Evolutionary conservation across 371 early-diverging fungal species (phyloP).

Genomic region (Mortierella sp.): DNA sequence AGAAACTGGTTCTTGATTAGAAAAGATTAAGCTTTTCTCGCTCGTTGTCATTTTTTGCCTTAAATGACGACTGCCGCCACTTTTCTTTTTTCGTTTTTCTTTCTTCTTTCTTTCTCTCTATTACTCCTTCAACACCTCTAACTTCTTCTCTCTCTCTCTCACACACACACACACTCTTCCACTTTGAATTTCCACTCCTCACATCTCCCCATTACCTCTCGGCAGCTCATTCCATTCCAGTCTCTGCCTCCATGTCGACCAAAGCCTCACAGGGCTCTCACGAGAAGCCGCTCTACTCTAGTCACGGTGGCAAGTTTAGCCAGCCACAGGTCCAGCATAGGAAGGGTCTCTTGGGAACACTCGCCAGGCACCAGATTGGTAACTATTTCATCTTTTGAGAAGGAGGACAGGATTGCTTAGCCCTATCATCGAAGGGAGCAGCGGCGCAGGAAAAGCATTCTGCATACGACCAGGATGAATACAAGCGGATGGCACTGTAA

Average conservation of each 20-base stretch:
- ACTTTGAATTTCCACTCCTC: neutral
- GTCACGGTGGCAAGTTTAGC: neutral
- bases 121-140: neutral
- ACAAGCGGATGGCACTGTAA: neutral
- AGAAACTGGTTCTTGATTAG: too few relatives aligned
- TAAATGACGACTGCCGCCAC: too few relatives aligned
- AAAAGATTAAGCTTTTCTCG: too few relatives aligned
- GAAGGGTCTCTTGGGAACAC: conserved; percentile 34
- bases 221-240: conserved; percentile 1
- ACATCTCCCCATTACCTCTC: neutral
- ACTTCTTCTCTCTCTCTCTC: neutral
- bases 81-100: neutral
- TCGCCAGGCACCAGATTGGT: conserved; percentile 54
- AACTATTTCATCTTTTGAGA: neutral
- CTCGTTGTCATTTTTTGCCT: too few relatives aligned
- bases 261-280: conserved; percentile 2
- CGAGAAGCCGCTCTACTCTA: conserved; percentile 21
- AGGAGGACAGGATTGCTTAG: neutral
- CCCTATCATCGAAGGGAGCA: neutral
- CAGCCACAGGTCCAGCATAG: conserved; percentile 31
- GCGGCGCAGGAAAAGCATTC: neutral
- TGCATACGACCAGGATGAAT: neutral
- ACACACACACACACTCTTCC: neutral
- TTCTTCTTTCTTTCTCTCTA: neutral
- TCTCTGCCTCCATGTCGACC: neutral